Evolutionary conservation across 352 stramenopile genomes (phyloP), one percentile per base, ranked within the genome.

Genomic region (Pythium rishiriense): DNA sequence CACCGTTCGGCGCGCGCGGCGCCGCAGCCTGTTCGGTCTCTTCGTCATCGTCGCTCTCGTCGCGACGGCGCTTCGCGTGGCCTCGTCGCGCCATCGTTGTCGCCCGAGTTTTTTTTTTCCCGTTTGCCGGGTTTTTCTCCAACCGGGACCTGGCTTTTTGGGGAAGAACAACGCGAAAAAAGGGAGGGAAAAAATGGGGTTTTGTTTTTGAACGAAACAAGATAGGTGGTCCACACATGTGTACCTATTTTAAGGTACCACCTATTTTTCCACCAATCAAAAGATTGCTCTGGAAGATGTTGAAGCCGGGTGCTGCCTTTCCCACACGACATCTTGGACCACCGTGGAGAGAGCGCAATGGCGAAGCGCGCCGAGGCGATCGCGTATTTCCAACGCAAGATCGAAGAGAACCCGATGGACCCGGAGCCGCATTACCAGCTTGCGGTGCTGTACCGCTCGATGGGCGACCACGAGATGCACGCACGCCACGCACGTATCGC

Each of bases 361-460:
- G 81, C 83, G 68, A 78, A 81, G 73, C 70, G 78, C 3, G 46
- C 78, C 43, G 76, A 85, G 31, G 83, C 81, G 58, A 85, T 90
- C 51, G 68, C 71, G 63, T 79, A 86, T 64, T 92, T 89, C 68
- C 74, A 80, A 57, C 62, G 65, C 25, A 88, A 86, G 58, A 71
- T 81, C 6, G 67, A 79, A 9, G 66, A 78, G 28, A 81, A 89
- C 55, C 68, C 83, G 37, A 80, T 88, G 71, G 72, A 90, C 41
- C 66, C 62, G 4, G 71, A 72, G 62, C 78, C 78, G 24, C 78
- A 88, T 49, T 81, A 88, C 53, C 59, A 90, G 50, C 62, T 90
- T 21, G 74, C 83, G n/a, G 78, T 81, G 48, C 55, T 92, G 6
- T 81, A 74, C 28, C 72, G 64, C n/a, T 81, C 77, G 6, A 64